Percentiles rank a stretch among this genome's conserved stretches.
Conservation (phyloP, 371 early-diverging fungal species). For the Mycotypha africana region DNA sequence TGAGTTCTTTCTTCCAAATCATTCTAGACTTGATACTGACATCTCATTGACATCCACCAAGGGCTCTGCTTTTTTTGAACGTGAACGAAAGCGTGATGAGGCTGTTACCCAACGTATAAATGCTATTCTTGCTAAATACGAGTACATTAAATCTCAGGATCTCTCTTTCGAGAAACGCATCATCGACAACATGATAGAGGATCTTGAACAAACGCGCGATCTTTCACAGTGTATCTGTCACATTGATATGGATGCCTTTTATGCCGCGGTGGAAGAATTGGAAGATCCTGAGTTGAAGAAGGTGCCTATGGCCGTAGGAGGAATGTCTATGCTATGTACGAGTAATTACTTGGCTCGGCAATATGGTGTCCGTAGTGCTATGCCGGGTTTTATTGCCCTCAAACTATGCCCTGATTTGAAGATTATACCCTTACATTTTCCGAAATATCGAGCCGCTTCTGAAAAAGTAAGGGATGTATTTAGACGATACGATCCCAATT, state of each 20-base stretch:
- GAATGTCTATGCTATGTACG: conserved; percentile 55
- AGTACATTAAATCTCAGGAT: conserved; percentile 29
- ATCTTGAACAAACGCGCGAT: conserved; percentile 41
- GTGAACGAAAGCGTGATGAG: conserved; percentile 45
- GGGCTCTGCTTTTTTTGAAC: conserved; percentile 59
- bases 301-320: conserved; percentile 72
- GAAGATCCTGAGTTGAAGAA: conserved; percentile 49
- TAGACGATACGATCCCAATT: conserved; percentile 53
- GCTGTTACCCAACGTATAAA: conserved; percentile 43
- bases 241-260: conserved; percentile 73
- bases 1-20: no score
- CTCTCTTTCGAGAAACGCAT: conserved; percentile 30
- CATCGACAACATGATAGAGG: conserved; percentile 37
- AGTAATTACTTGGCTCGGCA: conserved; percentile 66
- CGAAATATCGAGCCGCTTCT: conserved; percentile 49
- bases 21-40: no score
- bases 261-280: conserved; percentile 69
- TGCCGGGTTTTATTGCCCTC: conserved; percentile 64
- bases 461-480: conserved; percentile 44
- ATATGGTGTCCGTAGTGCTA: conserved; percentile 65
- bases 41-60: no score
- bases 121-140: conserved; percentile 35
- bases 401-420: conserved; percentile 61
- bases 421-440: conserved; percentile 47
- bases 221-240: conserved; percentile 50